Percentiles rank a stretch among this genome's conserved stretches.
These are phyloP conservation scores for Polygonum aviculare DNA, from an alignment of 148 eudicot species.

Conservation along the genomic window DNA sequence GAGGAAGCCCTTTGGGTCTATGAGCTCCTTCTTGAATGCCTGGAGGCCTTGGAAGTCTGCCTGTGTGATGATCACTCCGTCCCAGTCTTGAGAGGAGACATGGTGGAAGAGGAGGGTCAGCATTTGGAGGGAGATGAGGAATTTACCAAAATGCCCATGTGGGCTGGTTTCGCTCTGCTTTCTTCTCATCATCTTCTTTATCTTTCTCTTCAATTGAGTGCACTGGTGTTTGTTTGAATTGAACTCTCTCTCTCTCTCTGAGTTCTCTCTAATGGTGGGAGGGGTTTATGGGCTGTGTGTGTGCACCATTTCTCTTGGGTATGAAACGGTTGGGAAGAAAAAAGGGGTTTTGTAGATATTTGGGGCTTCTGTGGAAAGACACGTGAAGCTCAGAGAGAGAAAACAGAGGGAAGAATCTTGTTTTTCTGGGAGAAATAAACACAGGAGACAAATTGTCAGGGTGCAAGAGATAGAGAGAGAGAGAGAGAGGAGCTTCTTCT, in stretches of 20 bases:
- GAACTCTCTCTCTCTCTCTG: not conserved
- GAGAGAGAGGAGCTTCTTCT: constrained; percentile 7
- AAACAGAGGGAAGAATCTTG: constrained; percentile 18
- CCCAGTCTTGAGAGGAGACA: constrained; percentile 38
- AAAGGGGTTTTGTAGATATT: constrained; percentile 18
- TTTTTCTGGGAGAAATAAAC: constrained; percentile 21
- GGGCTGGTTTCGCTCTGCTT: constrained; percentile 7
- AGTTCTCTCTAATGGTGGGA: not conserved
- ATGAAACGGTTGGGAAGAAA: constrained; percentile 1
- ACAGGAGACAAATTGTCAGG: constrained; percentile 37
- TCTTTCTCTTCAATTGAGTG: not conserved
- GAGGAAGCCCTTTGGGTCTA: constrained; percentile 61
- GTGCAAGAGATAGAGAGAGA: constrained; percentile 24
- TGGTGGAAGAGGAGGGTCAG: constrained; percentile 17
- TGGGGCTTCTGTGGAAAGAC: constrained; percentile 9
- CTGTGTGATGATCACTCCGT: constrained; percentile 63
- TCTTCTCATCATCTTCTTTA: constrained; percentile 28
- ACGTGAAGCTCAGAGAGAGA: constrained; percentile 24
- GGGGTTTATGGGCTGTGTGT: not conserved
- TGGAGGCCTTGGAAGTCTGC: constrained; percentile 66
- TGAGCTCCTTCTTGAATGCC: constrained; percentile 53
- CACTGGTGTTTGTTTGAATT: not conserved
- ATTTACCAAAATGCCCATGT: not conserved
- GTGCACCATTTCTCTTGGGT: not conserved
- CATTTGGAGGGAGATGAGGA: constrained; percentile 14